Base-by-base conservation (phyloP, 768 basidiomycete species). In the Mycena kentingensis region DNA sequence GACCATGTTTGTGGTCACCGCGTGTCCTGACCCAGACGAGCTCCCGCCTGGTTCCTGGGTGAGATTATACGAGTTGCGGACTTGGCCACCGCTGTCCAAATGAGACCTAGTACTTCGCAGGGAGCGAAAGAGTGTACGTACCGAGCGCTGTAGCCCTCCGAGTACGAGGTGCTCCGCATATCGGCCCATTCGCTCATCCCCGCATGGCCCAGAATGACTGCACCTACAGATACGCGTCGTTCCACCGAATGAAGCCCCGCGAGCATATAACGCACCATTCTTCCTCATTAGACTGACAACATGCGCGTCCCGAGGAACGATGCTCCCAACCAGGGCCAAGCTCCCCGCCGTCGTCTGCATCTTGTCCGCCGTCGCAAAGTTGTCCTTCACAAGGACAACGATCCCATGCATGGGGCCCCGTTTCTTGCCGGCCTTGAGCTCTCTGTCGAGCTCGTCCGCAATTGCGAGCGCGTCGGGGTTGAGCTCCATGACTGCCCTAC, bases 11-110 rank as follows among this genome's bases (percentile, higher is more conserved):
- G 62, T 36, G 60, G 60, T 28, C 65, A 57, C 46, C 64, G 70
- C 34, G 68, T 72, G 42, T 62, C 72, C 63, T 12, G 70, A 62
- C 43, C 69, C 65, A 2, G 65, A 72, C 22, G 67, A 46, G 21
- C 4, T 46, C 25, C 76, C 76, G 31, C 70, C 71, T 6, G 74
- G 74, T 48, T 74, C 66, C 65, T 65, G 19, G 64, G 73, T 57
- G 60, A 59, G 58, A 22, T 59, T 73, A 51, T 73, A 75, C 4
- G 71, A 67, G 39, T 65, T 68, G 15, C 67, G 70, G 28, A 64
- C 67, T 58, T 75, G 75, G 7, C 74, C 74, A 21, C 73, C 71
- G 16, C 76, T 69, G 51, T 61, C 66, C 41, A 65, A 65, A 62
- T 66, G 71, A 43, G 65, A 38, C 16, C n/a, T 22, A 15, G 68